Base-by-base conservation (phyloP, 495 filamentous ascomycete species). In the Penicillium steckii region DNA sequence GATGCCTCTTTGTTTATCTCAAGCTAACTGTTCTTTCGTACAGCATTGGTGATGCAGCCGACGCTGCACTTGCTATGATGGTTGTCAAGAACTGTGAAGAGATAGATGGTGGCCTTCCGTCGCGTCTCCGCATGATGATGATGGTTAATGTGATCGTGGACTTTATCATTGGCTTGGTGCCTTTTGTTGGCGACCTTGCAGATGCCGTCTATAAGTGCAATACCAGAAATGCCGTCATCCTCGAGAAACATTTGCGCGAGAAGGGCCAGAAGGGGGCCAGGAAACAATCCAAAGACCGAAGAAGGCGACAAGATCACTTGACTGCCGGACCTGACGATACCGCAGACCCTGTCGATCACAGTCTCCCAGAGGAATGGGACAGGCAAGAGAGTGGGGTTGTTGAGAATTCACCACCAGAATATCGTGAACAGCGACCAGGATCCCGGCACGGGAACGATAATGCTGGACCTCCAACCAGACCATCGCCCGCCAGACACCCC, bases 131-230 rank as follows among this genome's bases (percentile, higher is more conserved):
- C 33, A 65, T 64, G n/a, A 71, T 73, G 59, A 96, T 97, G 93
- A 49, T 88, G 46, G 66, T 88, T 50, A 89, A 95, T 67, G 78
- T 97, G 38, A 42, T 83, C 3, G 44, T 92, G 23, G 94, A 97
- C 67, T 89, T 95, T 55, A 59, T 82, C 46, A 76, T 96, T 35
- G 94, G 94, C 12, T 72, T 98, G 7, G 73, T 96, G 17, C 94
- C 94, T 1, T 81, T 97, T 55, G 46, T 96, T 5, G 94, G 94
- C 17, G 94, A 97, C 59, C 21, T 97, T 21, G 80, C 80, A 29
- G 94, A 97, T 63, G 82, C 81, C 6, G 59, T 79, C 2, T 83
- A 77, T 60, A 80, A 81, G 49, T 72, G 84, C 65, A 95, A 95
- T 63, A 91, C 88, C 2, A 76, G 83, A 52, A 95, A 91, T 60